These are phyloP conservation scores for Acrasis kona DNA, from an alignment of 78 protist genomes.

Conservation along the genomic window DNA sequence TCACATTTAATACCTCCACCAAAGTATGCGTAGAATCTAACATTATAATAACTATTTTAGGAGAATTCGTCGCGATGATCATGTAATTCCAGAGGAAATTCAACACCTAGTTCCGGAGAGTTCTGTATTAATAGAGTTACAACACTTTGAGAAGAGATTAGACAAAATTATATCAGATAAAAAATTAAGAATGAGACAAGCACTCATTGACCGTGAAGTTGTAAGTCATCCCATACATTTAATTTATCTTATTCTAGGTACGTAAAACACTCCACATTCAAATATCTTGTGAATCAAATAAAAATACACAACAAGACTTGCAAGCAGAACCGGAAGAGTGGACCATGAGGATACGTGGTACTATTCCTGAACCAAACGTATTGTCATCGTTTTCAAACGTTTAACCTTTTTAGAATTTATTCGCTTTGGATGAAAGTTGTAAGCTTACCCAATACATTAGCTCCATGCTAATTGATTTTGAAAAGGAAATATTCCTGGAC, in stretches of 20 bases:
- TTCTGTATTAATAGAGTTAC: background rate
- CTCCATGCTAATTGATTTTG: background rate
- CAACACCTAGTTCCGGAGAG: background rate
- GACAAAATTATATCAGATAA: background rate
- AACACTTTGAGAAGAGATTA: background rate
- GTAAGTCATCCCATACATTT: background rate
- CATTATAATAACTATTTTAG: too few species aligned
- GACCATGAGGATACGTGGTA: background rate
- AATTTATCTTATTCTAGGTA: background rate
- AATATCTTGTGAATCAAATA: background rate
- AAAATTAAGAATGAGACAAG: background rate
- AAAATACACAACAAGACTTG: too few species aligned
- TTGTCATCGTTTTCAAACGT: background rate
- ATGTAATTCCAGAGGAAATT: background rate
- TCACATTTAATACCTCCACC: too few species aligned
- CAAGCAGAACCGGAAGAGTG: background rate
- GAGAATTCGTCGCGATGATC: too few species aligned
- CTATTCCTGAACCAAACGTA: background rate
- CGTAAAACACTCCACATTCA: background rate
- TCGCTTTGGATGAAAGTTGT: background rate
- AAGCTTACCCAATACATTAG: background rate
- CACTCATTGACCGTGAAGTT: background rate
- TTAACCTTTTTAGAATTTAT: background rate
- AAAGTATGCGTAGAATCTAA: too few species aligned
- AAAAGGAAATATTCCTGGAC: background rate